These are phyloP conservation scores for Hypoxylon crocopeplum DNA, from an alignment of 495 filamentous ascomycete genomes.

Conservation along the genomic window DNA sequence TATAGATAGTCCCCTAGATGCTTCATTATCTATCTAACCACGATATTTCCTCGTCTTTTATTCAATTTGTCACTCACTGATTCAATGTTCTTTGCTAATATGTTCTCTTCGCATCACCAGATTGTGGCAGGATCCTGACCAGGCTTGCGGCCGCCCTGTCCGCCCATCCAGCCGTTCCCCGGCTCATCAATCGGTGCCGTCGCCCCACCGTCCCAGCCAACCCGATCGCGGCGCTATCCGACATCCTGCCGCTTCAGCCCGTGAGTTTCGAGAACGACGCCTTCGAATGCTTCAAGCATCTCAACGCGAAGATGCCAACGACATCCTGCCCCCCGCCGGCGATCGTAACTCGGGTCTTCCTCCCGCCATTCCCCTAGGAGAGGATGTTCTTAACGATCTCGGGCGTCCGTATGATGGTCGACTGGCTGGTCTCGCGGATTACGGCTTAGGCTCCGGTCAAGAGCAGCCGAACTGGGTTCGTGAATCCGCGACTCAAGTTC, in stretches of 20 bases:
- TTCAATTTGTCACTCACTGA: not conserved
- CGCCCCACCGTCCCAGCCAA: too few relatives aligned
- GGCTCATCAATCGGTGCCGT: too few relatives aligned
- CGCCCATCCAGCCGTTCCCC: not conserved
- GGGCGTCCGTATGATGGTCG: too few relatives aligned
- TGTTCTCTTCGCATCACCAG: conserved; percentile 40
- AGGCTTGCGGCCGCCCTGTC: conserved; percentile 48
- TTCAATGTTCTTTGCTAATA: conserved; percentile 10
- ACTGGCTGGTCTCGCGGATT: too few relatives aligned
- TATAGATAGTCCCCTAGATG: not conserved
- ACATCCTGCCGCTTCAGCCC: too few relatives aligned
- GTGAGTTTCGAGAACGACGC: conserved; percentile 31
- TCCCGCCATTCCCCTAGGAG: too few relatives aligned
- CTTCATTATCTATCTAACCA: not conserved
- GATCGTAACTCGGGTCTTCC: too few relatives aligned
- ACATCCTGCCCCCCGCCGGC: not conserved
- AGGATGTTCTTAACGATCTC: too few relatives aligned
- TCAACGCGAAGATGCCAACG: not conserved
- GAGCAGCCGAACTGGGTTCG: too few relatives aligned
- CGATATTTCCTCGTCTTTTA: not conserved
- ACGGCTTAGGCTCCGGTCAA: too few relatives aligned
- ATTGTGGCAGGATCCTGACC: conserved; percentile 49
- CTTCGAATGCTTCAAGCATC: conserved; percentile 17
- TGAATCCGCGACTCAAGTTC: too few relatives aligned
- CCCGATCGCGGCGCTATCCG: too few relatives aligned